A percentile compares a stretch with the other conserved stretches of the same genome.
These are phyloP conservation scores for Xylariaceae sp. DNA, from an alignment of 2,329 filamentous ascomycete species.

Conservation along the genomic window DNA sequence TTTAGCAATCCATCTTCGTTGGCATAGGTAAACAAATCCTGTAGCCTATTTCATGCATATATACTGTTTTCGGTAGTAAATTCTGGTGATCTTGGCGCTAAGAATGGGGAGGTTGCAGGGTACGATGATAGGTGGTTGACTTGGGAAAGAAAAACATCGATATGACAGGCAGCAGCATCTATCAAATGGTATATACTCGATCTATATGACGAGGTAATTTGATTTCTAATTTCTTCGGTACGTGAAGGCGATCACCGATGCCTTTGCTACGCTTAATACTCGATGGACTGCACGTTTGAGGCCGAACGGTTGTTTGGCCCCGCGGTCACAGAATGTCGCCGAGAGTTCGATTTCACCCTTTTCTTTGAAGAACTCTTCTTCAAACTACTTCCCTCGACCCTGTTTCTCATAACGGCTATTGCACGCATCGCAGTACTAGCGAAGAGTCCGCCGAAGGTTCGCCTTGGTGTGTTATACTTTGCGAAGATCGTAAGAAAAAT, in stretches of 20 bases:
- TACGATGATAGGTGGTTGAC: too few relatives aligned
- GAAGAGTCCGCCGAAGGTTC: constrained; percentile 1
- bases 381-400: constrained; percentile 19
- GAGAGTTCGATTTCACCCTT: constrained; percentile 29
- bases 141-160: too few relatives aligned
- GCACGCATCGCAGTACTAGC: constrained; percentile 14
- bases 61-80: too few relatives aligned
- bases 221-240: too few relatives aligned
- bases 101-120: too few relatives aligned
- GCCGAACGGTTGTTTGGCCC: constrained; percentile 28
- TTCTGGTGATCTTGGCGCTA: too few relatives aligned
- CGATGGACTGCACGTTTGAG: constrained; percentile 26
- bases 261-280: background rate
- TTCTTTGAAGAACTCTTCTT: constrained; percentile 30
- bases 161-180: too few relatives aligned
- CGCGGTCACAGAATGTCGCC: constrained; percentile 25
- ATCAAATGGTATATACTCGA: too few relatives aligned
- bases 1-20: too few relatives aligned
- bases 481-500: constrained; percentile 25
- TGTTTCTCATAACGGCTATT: constrained; percentile 19
- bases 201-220: too few relatives aligned
- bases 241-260: background rate
- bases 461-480: constrained; percentile 16
- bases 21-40: too few relatives aligned
- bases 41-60: too few relatives aligned